phyloP scores from a whole-genome alignment of 2,329 filamentous ascomycete species.

The Microcyclospora pomicola region DNA sequence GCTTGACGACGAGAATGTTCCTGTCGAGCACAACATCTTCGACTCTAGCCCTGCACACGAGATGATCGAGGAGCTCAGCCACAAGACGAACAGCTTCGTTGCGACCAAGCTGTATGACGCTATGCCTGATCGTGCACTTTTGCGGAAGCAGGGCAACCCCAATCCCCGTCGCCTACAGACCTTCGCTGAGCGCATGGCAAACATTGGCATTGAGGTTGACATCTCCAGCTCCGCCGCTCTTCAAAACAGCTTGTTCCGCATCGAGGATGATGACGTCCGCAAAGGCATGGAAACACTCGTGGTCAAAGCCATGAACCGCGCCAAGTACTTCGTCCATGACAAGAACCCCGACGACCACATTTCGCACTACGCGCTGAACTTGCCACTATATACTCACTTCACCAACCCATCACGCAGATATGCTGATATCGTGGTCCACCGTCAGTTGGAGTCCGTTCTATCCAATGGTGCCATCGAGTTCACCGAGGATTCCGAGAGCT shows the following conservation, averaged over 20 bases:
- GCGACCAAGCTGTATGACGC: conserved; percentile 68
- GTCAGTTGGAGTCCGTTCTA: conserved; percentile 77
- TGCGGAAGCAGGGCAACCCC: conserved; percentile 73
- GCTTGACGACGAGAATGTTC: conserved; percentile 94
- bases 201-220: conserved; percentile 81
- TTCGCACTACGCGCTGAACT: conserved; percentile 82
- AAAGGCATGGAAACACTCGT: conserved; percentile 97
- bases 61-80: conserved; percentile 85
- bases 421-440: conserved; percentile 87
- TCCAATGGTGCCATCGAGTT: conserved; percentile 74
- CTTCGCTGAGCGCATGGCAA: conserved; percentile 85
- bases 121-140: conserved; percentile 80
- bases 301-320: conserved; percentile 88
- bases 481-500: conserved; percentile 70
- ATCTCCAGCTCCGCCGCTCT: conserved; percentile 76
- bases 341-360: conserved; percentile 66
- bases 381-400: conserved; percentile 93
- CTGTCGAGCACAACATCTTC: conserved; percentile 92
- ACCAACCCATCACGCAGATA: conserved; percentile 91
- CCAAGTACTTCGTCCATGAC: conserved; percentile 82
- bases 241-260: conserved; percentile 88
- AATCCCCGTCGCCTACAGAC: conserved; percentile 80
- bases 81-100: conserved; percentile 83
- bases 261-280: conserved; percentile 75
- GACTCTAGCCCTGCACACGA: conserved; percentile 80